Evolutionary conservation across 805 yeast species (phyloP), one percentile per base, ranked within the genome.

Genomic region (Wickerhamomyces canadensis): DNA sequence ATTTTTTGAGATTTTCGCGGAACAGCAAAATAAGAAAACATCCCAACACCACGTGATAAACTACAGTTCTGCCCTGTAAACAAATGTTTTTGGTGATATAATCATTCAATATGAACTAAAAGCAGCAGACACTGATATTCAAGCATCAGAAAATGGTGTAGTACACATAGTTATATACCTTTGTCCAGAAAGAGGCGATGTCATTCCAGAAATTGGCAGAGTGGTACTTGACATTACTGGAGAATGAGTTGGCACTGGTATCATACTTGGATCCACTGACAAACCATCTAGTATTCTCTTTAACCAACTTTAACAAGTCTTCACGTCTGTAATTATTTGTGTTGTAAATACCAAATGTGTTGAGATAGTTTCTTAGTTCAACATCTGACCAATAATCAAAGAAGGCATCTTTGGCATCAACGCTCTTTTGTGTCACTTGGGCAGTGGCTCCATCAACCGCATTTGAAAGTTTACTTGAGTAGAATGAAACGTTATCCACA

Each of bases 341-440:
- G 22, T 57, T 38, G 13, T 59, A 54, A 28, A 60, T 49, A n/a
- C 76, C 76, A 50, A 64, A 70, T 4, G 65, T 57, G 14, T 56
- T 52, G 39, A 72, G 49, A 44, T 71, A 72, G 13, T 59, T 43
- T 31, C 45, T 57, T 38, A 73, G 51, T 38, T 73, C 78, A 18
- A 62, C 62, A 14, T 57, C 58, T 2, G 72, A 58, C 71, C 73
- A 71, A 9, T 62, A 50, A 19, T 63, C 55, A 37, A 70, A 60
- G 14, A 62, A 46, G 1, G 49, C 41, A 29, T 52, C 58, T 35
- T 41, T 35, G 6, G 36, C 27, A 5, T 33, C 29, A 6, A 6
- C 13, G 9, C 31, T 22, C n/a, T 28, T 28, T 5, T 18, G 11
- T 5, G 31, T n/a, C 6, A 28, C 31, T 12, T 7, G 10, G 15